phyloP scores from a whole-genome alignment of 192 early-diverging fungal genomes.

The Podila epigama region DNA sequence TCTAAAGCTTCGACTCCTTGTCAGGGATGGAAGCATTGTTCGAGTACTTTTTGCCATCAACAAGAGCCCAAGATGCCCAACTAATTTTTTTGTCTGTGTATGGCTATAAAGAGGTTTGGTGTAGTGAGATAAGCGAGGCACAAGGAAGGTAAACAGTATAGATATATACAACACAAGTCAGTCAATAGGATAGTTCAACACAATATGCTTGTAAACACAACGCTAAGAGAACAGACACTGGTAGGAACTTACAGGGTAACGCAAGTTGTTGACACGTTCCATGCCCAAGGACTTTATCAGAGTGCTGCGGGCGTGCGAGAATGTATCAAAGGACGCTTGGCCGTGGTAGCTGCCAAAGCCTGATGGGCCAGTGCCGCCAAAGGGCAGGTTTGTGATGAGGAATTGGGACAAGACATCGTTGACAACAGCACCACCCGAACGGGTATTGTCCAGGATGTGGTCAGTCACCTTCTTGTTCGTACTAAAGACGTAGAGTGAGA shows the following conservation, averaged over 20 bases:
- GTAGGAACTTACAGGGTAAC: slow-evolving; percentile 45
- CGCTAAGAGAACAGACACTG: background rate
- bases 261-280: slow-evolving; percentile 41
- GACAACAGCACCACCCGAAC: slow-evolving; percentile 77
- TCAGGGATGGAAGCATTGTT: slow-evolving; percentile 33
- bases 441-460: slow-evolving; percentile 69
- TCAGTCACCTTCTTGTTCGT: slow-evolving; percentile 56
- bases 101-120: slow-evolving; percentile 11
- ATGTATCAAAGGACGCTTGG: slow-evolving; percentile 75
- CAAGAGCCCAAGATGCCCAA: slow-evolving; percentile 30
- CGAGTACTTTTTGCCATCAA: slow-evolving; percentile 9
- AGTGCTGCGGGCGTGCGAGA: slow-evolving; percentile 78
- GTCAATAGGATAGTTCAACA: too few relatives aligned
- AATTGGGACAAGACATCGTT: slow-evolving; percentile 86
- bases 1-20: slow-evolving; percentile 3
- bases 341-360: slow-evolving; percentile 92
- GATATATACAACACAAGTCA: too few relatives aligned
- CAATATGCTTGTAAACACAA: background rate
- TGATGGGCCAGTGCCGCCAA: slow-evolving; percentile 87
- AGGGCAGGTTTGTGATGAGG: slow-evolving; percentile 68
- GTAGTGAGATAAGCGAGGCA: background rate
- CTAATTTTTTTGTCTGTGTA: slow-evolving; percentile 32
- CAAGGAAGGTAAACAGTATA: too few relatives aligned
- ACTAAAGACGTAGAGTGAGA: slow-evolving; percentile 83
- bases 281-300: slow-evolving; percentile 54